Evolutionary conservation across 2,329 filamentous ascomycete species (phyloP).

Genomic region (Ascochyta pisi): DNA sequence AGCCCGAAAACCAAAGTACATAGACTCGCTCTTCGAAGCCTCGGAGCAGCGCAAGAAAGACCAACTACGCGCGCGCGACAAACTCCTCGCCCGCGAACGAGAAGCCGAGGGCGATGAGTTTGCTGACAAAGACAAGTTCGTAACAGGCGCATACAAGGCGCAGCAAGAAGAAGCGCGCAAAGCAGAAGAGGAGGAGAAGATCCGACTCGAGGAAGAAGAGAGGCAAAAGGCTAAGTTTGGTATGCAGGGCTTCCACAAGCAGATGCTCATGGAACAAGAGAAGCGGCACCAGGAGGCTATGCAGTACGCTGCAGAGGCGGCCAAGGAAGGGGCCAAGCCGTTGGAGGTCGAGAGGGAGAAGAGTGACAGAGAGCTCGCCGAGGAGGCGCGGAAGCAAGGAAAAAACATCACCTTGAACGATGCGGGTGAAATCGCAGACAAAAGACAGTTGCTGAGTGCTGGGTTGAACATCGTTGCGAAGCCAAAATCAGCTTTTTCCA

Average conservation of each 20-base stretch:
- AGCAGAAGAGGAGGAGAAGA: slow-evolving; percentile 74
- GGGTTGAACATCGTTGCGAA: slow-evolving; percentile 76
- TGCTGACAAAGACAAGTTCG: slow-evolving; percentile 84
- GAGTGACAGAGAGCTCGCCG: slow-evolving; percentile 69
- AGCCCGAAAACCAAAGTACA: slow-evolving; percentile 77
- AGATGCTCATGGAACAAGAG: slow-evolving; percentile 74
- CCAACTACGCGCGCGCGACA: slow-evolving; percentile 78
- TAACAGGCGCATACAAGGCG: slow-evolving; percentile 81
- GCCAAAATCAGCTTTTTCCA: slow-evolving; percentile 57
- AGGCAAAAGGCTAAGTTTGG: slow-evolving; percentile 71
- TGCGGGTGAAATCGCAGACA: slow-evolving; percentile 83
- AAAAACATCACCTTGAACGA: slow-evolving; percentile 76
- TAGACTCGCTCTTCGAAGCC: slow-evolving; percentile 74
- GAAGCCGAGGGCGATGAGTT: slow-evolving; percentile 83
- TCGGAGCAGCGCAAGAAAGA: slow-evolving; percentile 81
- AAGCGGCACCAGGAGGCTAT: slow-evolving; percentile 72
- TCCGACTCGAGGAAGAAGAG: slow-evolving; percentile 69
- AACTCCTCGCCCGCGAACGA: slow-evolving; percentile 77
- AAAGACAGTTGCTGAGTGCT: slow-evolving; percentile 77
- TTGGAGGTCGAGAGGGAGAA: slow-evolving; percentile 52
- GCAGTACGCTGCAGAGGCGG: slow-evolving; percentile 64
- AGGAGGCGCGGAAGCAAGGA: slow-evolving; percentile 69
- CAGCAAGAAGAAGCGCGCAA: slow-evolving; percentile 78
- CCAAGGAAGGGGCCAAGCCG: slow-evolving; percentile 4
- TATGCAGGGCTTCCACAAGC: slow-evolving; percentile 80